These are phyloP conservation scores for Cytospora paraplurivora DNA, from an alignment of 2,329 filamentous ascomycete species.

Conservation along the genomic window DNA sequence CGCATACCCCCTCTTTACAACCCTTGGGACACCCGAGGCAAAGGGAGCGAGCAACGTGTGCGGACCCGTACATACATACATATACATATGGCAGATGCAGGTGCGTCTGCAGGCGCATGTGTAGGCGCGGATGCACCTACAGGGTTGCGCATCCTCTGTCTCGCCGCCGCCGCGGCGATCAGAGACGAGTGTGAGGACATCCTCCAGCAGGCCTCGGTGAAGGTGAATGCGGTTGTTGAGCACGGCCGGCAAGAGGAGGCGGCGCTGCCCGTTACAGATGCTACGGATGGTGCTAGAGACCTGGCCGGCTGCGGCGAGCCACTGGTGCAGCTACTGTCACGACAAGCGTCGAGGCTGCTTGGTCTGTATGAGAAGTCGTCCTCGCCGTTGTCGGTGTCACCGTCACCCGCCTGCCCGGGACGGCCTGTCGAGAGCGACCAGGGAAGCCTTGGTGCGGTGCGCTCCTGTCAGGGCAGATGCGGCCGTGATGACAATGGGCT, in stretches of 20 bases:
- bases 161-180: slow-evolving; percentile 22
- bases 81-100: background rate
- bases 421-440: background rate
- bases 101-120: slow-evolving; percentile 4
- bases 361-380: slow-evolving; percentile 16
- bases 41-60: background rate
- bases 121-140: background rate
- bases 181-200: slow-evolving; percentile 17
- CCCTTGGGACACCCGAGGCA: background rate
- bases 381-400: background rate
- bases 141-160: slow-evolving; percentile 20
- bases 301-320: slow-evolving; percentile 31
- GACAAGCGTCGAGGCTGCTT: slow-evolving; percentile 29
- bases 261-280: background rate
- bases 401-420: slow-evolving; percentile 13
- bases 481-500: background rate
- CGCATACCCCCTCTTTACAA: background rate
- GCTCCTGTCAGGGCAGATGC: background rate
- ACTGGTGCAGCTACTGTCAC: slow-evolving; percentile 31
- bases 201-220: background rate
- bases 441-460: slow-evolving; percentile 1
- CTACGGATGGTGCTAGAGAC: background rate
- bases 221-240: background rate
- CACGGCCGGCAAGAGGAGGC: background rate
- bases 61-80: background rate